phyloP scores from a whole-genome alignment of 257 asterid genomes.

The Echites panduratus region DNA sequence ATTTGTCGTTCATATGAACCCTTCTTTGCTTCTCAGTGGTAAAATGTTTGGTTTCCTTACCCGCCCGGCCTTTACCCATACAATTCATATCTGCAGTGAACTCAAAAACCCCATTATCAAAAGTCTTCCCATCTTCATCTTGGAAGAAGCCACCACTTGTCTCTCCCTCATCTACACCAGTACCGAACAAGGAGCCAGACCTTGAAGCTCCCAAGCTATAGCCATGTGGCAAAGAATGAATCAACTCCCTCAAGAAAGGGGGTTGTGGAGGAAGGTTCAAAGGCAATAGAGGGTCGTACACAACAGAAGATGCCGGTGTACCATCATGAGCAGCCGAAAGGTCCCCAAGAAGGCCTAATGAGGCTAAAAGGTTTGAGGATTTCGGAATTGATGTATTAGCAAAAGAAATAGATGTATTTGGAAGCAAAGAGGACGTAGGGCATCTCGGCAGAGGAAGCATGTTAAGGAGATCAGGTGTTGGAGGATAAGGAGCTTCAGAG shows the following conservation, averaged over 20 bases:
- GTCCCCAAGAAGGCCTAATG: slow-evolving; percentile 69
- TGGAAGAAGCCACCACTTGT: slow-evolving; percentile 37
- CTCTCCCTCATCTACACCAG: slow-evolving; percentile 63
- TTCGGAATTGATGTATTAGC: slow-evolving; percentile 27
- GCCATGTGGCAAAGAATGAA: slow-evolving; percentile 61
- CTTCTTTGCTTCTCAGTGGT: slow-evolving; percentile 82
- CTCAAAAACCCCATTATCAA: slow-evolving; percentile 56
- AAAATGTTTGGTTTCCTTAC: slow-evolving; percentile 56
- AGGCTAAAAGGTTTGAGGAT: slow-evolving; percentile 40
- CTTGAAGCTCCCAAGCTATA: slow-evolving; percentile 34
- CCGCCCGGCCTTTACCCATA: slow-evolving; percentile 41
- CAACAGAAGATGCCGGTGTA: slow-evolving; percentile 27
- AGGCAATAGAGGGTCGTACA: slow-evolving; percentile 69
- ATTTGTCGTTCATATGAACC: slow-evolving; percentile 58
- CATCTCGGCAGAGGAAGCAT: slow-evolving; percentile 62
- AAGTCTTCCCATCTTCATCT: slow-evolving; percentile 41
- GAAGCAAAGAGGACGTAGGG: slow-evolving; percentile 39
- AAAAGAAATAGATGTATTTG: slow-evolving; percentile 40
- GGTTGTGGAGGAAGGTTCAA: slow-evolving; percentile 75
- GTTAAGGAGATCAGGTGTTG: slow-evolving; percentile 54
- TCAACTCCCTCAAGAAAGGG: slow-evolving; percentile 64
- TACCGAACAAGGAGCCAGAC: slow-evolving; percentile 42
- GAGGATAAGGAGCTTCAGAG: slow-evolving; percentile 26
- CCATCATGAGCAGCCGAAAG: slow-evolving; percentile 21
- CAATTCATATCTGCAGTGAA: slow-evolving; percentile 55